These are phyloP conservation scores for Pseudonitzschia multistriata DNA, from an alignment of 108 stramenopile species.

Conservation along the genomic window DNA sequence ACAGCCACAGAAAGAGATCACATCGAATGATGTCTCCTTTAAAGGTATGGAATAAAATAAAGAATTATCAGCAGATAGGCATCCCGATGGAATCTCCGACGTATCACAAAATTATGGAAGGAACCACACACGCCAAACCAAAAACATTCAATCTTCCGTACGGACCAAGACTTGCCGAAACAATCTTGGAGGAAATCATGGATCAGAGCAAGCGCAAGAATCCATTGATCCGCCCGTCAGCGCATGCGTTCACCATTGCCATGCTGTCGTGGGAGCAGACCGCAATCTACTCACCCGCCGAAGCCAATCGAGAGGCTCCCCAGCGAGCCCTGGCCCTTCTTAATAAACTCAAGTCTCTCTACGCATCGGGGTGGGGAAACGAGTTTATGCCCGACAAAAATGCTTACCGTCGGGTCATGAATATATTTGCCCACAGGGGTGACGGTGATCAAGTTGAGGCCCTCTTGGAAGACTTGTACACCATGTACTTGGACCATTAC, in stretches of 20 bases:
- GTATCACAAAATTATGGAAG: slow-evolving; percentile 33
- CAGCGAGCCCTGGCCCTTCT: slow-evolving; percentile 28
- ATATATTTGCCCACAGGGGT: slow-evolving; percentile 30
- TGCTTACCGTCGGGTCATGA: slow-evolving; percentile 33
- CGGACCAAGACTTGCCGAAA: slow-evolving; percentile 35
- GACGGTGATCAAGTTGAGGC: slow-evolving; percentile 40
- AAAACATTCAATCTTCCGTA: slow-evolving; percentile 6
- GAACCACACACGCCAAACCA: slow-evolving; percentile 25
- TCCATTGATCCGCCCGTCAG: slow-evolving; percentile 27
- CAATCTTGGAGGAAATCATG: slow-evolving; percentile 34
- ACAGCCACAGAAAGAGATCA: background rate
- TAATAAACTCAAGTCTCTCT: slow-evolving; percentile 25
- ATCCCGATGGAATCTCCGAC: slow-evolving; percentile 26
- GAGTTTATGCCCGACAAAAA: slow-evolving; percentile 30
- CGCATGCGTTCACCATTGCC: slow-evolving; percentile 23
- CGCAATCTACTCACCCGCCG: background rate
- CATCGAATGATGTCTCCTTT: slow-evolving; percentile 14
- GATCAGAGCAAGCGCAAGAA: slow-evolving; percentile 13
- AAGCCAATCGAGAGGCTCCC: slow-evolving; percentile 26
- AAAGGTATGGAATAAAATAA: slow-evolving; percentile 29
- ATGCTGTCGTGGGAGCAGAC: slow-evolving; percentile 28
- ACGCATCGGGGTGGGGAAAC: slow-evolving; percentile 29
- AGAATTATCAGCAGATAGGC: slow-evolving; percentile 22
- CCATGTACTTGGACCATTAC: slow-evolving; percentile 25
- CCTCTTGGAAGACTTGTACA: slow-evolving; percentile 35